Conservation (phyloP, 2,329 filamentous ascomycete species). For the Scedosporium dehoogii region DNA sequence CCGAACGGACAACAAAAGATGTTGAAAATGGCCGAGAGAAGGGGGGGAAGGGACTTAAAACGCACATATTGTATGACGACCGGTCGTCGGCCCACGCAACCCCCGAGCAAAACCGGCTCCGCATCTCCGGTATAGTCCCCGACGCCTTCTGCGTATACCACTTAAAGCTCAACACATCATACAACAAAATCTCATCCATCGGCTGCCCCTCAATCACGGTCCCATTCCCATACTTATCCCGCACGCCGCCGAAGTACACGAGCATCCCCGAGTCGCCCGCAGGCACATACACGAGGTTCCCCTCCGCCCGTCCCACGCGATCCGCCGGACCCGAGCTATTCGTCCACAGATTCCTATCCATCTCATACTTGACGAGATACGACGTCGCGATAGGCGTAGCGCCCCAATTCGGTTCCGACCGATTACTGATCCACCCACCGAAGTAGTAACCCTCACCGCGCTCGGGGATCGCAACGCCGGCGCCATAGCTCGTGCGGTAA, state of each 20-base stretch:
- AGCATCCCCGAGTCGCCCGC: slow-evolving; percentile 49
- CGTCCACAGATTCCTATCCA: slow-evolving; percentile 38
- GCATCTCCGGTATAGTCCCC: slow-evolving; percentile 39
- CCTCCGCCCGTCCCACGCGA: slow-evolving; percentile 44
- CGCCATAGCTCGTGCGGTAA: slow-evolving; percentile 43
- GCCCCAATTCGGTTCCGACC: slow-evolving; percentile 39
- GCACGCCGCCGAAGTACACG: slow-evolving; percentile 52
- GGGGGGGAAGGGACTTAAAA: slow-evolving; percentile 1
- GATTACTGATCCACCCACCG: slow-evolving; percentile 51
- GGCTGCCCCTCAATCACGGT: slow-evolving; percentile 29
- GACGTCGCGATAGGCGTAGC: slow-evolving; percentile 35
- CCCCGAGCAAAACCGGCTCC: slow-evolving; percentile 52
- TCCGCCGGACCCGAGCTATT: slow-evolving; percentile 44
- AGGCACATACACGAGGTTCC: slow-evolving; percentile 49
- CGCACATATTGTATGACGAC: slow-evolving; percentile 56
- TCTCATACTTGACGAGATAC: slow-evolving; percentile 45
- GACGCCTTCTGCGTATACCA: slow-evolving; percentile 51
- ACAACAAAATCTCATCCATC: slow-evolving; percentile 45
- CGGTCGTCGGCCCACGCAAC: slow-evolving; percentile 48
- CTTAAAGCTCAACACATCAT: slow-evolving; percentile 47
- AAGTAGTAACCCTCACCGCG: slow-evolving; percentile 50
- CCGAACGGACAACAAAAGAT: too few species aligned
- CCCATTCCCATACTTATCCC: slow-evolving; percentile 35
- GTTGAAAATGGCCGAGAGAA: not conserved
- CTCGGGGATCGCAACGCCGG: slow-evolving; percentile 42